phyloP scores from a whole-genome alignment of 2,329 filamentous ascomycete genomes.

The Phyllosticta paracitricarpa region DNA sequence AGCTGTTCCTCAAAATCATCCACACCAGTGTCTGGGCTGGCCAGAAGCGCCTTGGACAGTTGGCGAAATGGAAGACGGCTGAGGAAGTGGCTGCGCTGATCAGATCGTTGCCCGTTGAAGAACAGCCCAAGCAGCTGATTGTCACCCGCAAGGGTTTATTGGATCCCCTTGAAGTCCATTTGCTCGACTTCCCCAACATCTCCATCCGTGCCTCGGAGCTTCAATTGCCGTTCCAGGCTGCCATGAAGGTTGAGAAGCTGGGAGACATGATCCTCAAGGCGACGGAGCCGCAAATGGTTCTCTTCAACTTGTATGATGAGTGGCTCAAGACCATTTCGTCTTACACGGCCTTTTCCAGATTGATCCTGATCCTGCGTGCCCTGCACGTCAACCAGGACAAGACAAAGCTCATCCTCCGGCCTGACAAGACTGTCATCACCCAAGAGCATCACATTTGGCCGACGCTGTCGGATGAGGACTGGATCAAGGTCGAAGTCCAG shows the following conservation, averaged over 20 bases:
- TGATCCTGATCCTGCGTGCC: constrained; percentile 86
- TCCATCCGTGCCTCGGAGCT: constrained; percentile 95
- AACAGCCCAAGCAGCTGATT: constrained; percentile 97
- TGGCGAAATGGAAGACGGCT: constrained; percentile 99
- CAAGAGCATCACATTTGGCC: constrained; percentile 99
- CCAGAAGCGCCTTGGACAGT: constrained; percentile 94
- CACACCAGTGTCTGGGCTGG: constrained; percentile 99
- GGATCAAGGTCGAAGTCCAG: constrained; percentile 99
- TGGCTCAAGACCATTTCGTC: constrained; percentile 98
- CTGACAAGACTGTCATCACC: constrained; percentile 96
- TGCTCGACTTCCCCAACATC: constrained; percentile 98
- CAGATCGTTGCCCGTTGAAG: constrained; percentile 87
- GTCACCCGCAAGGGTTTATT: constrained; percentile 95
- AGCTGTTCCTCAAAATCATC: constrained; percentile 98
- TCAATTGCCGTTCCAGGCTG: constrained; percentile 95
- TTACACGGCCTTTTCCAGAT: constrained; percentile 93
- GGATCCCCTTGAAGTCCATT: constrained; percentile 91
- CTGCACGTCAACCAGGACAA: constrained; percentile 98
- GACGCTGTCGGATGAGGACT: constrained; percentile 84
- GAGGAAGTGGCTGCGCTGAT: constrained; percentile 99
- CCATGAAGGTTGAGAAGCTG: constrained; percentile 99
- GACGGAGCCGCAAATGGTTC: constrained; percentile 98
- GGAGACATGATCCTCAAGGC: constrained; percentile 98
- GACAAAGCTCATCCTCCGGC: constrained; percentile 87
- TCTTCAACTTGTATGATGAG: constrained; percentile 98